Conservation (phyloP, 176 grass and related monocot genomes). For the Secale cereale region DNA sequence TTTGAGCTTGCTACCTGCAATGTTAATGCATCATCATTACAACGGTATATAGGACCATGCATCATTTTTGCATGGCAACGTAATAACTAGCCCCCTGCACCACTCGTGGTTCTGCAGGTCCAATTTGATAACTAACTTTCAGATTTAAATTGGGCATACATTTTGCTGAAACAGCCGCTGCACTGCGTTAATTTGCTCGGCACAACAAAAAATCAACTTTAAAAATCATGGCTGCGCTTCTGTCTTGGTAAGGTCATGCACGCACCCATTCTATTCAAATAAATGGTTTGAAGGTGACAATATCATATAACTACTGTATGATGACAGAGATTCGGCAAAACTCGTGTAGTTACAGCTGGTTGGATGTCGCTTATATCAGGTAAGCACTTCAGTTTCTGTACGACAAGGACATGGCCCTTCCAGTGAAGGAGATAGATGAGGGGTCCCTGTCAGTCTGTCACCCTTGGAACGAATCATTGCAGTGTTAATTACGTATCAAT, state of each 20-base stretch:
- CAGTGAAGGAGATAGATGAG: neutral
- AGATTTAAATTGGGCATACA: neutral
- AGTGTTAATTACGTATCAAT: neutral
- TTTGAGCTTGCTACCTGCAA: constrained; percentile 46
- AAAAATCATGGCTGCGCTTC: neutral
- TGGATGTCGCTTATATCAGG: neutral
- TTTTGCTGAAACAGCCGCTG: neutral
- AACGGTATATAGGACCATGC: neutral
- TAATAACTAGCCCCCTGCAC: neutral
- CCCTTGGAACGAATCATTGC: neutral
- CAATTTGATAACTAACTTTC: neutral
- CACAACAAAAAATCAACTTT: neutral
- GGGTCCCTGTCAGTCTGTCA: neutral
- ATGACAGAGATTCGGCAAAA: neutral
- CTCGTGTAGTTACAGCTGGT: neutral
- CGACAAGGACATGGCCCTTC: neutral
- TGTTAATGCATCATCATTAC: neutral
- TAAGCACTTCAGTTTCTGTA: neutral
- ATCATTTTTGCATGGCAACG: neutral
- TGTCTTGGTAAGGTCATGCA: neutral
- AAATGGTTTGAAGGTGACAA: neutral
- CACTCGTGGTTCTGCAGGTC: neutral
- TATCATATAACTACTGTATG: neutral
- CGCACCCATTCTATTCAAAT: neutral
- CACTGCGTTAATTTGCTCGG: neutral